phyloP scores from a whole-genome alignment of 805 yeast genomes.

The Barnettozyma pratensis region DNA sequence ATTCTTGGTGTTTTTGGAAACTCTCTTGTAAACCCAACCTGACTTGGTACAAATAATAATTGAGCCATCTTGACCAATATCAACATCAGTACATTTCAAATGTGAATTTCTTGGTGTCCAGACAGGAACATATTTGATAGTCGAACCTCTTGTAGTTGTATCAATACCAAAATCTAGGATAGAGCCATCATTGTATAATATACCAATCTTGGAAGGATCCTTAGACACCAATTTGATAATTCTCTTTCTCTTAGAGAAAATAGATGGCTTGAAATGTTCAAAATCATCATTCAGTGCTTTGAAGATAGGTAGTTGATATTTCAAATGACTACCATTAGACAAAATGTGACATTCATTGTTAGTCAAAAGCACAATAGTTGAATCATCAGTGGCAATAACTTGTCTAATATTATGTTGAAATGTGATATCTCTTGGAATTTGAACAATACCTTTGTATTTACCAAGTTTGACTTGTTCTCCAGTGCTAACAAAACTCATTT shows the following conservation, averaged over 20 bases:
- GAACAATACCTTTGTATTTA: slow-evolving; percentile 32
- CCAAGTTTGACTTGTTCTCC: slow-evolving; percentile 29
- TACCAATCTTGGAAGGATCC: slow-evolving; percentile 39
- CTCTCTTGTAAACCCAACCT: slow-evolving; percentile 54
- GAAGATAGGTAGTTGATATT: slow-evolving; percentile 35
- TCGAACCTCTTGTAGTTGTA: slow-evolving; percentile 25
- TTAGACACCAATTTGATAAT: slow-evolving; percentile 31
- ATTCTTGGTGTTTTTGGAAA: slow-evolving; percentile 10
- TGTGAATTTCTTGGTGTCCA: slow-evolving; percentile 63
- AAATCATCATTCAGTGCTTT: slow-evolving; percentile 36
- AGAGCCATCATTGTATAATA: slow-evolving; percentile 54
- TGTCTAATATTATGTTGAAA: slow-evolving; percentile 40
- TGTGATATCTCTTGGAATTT: slow-evolving; percentile 35
- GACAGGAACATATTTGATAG: slow-evolving; percentile 40
- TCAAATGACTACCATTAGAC: slow-evolving; percentile 50
- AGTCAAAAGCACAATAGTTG: slow-evolving; percentile 59
- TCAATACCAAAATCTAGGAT: slow-evolving; percentile 33
- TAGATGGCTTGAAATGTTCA: slow-evolving; percentile 49
- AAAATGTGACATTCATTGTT: slow-evolving; percentile 60
- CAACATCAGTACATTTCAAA: slow-evolving; percentile 60
- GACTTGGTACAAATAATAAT: slow-evolving; percentile 59
- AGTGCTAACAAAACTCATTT: slow-evolving; percentile 53
- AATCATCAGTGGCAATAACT: slow-evolving; percentile 60
- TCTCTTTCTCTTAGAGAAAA: slow-evolving; percentile 35
- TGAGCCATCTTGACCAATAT: slow-evolving; percentile 63